A percentile compares a stretch with the other conserved stretches of the same genome.
These are phyloP conservation scores for Sphaceloma murrayae DNA, from an alignment of 2,329 filamentous ascomycete genomes.

Conservation along the genomic window DNA sequence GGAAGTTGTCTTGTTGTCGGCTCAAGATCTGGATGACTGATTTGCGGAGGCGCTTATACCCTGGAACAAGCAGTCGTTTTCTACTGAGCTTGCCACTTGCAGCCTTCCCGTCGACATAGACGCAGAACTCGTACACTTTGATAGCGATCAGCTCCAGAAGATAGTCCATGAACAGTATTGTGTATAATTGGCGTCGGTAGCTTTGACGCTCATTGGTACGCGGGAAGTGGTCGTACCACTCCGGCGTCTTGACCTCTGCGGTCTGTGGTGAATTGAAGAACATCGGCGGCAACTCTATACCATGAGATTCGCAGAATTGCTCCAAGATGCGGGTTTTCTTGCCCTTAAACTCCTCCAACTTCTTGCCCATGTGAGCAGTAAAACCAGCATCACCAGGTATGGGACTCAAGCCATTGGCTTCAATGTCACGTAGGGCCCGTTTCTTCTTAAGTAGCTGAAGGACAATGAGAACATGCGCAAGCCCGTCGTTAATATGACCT, in stretches of 20 bases:
- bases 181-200: slow-evolving; percentile 58
- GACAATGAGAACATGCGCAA: slow-evolving; percentile 52
- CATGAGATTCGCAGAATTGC: slow-evolving; percentile 38
- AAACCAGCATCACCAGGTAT: slow-evolving; percentile 54
- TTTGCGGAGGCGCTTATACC: slow-evolving; percentile 52
- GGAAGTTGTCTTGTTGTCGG: slow-evolving; percentile 40
- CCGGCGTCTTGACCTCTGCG: slow-evolving; percentile 26
- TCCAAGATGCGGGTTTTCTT: slow-evolving; percentile 41
- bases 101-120: slow-evolving; percentile 54
- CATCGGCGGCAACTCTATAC: slow-evolving; percentile 40
- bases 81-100: slow-evolving; percentile 54
- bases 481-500: slow-evolving; percentile 54
- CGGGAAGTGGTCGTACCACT: slow-evolving; percentile 22
- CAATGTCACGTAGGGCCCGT: slow-evolving; percentile 41
- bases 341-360: slow-evolving; percentile 47
- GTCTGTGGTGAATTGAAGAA: slow-evolving; percentile 42
- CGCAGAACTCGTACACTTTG: slow-evolving; percentile 54
- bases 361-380: slow-evolving; percentile 43
- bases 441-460: slow-evolving; percentile 39
- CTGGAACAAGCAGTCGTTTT: slow-evolving; percentile 56
- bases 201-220: slow-evolving; percentile 28
- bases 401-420: slow-evolving; percentile 39
- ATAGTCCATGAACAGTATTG: slow-evolving; percentile 62
- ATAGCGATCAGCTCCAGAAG: slow-evolving; percentile 51
- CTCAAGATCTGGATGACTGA: slow-evolving; percentile 50